Evolutionary conservation across 2,329 filamentous ascomycete species (phyloP).

Genomic region (Sclerotinia trifoliorum): DNA sequence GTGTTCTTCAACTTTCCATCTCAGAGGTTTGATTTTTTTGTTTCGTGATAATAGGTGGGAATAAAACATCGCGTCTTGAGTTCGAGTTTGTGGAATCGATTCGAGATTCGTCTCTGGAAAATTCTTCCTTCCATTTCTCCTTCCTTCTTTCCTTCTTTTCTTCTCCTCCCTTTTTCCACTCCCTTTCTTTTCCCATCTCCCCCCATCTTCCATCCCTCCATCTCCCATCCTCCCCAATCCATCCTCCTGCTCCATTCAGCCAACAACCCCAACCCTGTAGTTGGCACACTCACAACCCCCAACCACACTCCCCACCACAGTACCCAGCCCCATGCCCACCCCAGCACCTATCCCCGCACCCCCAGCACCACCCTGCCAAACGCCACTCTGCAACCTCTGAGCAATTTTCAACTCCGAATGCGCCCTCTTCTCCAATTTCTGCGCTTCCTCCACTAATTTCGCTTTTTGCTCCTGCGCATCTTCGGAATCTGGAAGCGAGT

Average conservation of each 20-base stretch:
- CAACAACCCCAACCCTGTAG: slow-evolving; percentile 29
- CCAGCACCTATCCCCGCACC: slow-evolving; percentile 33
- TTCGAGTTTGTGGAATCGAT: not conserved
- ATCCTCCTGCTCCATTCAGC: slow-evolving; percentile 29
- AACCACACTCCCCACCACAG: slow-evolving; percentile 26
- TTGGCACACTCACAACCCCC: slow-evolving; percentile 30
- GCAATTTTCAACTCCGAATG: slow-evolving; percentile 67
- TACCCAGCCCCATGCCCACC: slow-evolving; percentile 29
- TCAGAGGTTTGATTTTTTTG: not conserved
- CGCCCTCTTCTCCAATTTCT: slow-evolving; percentile 28
- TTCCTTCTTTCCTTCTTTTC: not conserved
- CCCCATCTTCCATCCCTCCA: slow-evolving; percentile 20
- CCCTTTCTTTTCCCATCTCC: slow-evolving; percentile 20
- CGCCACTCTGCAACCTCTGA: slow-evolving; percentile 41
- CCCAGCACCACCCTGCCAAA: slow-evolving; percentile 33
- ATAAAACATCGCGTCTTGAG: not conserved
- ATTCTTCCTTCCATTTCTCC: not conserved
- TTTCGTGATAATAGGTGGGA: not conserved
- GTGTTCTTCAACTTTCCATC: too few species aligned
- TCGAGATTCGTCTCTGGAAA: too few species aligned
- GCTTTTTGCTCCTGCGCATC: slow-evolving; percentile 27
- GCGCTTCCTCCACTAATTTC: slow-evolving; percentile 26
- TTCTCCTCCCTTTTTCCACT: slow-evolving; percentile 17
- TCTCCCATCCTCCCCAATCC: slow-evolving; percentile 13
- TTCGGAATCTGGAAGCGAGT: slow-evolving; percentile 20